These are phyloP conservation scores for Hyaloperonospora brassicae DNA, from an alignment of 352 stramenopile species.

Conservation along the genomic window DNA sequence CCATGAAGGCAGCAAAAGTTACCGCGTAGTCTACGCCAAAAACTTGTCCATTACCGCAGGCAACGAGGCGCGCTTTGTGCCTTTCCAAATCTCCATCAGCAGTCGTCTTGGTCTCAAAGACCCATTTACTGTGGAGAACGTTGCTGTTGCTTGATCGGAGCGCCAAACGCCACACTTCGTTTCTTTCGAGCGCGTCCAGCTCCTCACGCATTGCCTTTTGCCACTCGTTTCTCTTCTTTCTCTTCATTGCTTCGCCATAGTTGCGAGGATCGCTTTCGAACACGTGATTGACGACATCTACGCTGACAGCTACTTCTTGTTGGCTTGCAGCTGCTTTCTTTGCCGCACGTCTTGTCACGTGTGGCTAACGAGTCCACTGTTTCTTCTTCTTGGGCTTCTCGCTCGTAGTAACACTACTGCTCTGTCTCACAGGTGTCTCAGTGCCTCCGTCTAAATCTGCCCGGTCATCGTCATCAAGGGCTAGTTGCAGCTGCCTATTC, in stretches of 20 bases:
- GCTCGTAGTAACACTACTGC: background rate
- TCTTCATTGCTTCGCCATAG: too few relatives aligned
- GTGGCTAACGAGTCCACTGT: background rate
- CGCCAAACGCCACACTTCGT: background rate
- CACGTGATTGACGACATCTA: too few relatives aligned
- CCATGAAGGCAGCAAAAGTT: slow-evolving; percentile 2
- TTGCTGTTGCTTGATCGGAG: background rate
- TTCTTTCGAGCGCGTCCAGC: too few relatives aligned
- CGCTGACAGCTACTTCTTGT: background rate
- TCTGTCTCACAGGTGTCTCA: background rate
- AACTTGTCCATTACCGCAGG: slow-evolving; percentile 13
- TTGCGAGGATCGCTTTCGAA: too few relatives aligned
- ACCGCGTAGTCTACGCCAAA: slow-evolving; percentile 13
- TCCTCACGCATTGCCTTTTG: too few relatives aligned
- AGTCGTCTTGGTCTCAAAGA: slow-evolving; percentile 8
- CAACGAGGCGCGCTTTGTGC: slow-evolving; percentile 10
- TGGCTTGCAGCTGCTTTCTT: too few relatives aligned
- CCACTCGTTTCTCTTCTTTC: too few relatives aligned
- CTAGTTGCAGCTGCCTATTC: background rate
- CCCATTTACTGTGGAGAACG: slow-evolving; percentile 15
- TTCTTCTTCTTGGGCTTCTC: background rate
- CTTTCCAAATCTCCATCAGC: slow-evolving; percentile 13
- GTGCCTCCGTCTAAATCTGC: background rate
- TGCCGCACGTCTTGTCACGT: slow-evolving; percentile 1
- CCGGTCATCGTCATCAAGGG: background rate